Evolutionary conservation across 2,329 filamentous ascomycete genomes (phyloP), one percentile per base, ranked within the genome.

Genomic region (Talaromyces sp.): DNA sequence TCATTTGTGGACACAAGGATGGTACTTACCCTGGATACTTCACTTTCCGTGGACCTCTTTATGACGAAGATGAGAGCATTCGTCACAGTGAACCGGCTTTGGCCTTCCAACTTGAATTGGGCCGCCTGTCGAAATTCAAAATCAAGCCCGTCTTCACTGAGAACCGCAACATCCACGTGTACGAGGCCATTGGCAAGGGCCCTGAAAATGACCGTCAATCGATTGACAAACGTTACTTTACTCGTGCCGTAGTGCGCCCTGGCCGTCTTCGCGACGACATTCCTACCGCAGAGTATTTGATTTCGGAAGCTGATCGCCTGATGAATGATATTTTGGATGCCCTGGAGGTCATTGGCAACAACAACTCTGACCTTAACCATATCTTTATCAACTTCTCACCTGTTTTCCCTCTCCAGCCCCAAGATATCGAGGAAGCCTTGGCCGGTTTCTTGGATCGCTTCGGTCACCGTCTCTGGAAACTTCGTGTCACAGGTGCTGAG

Each of bases 311-410:
- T 43, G 93, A 99, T 72, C 89, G 95, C 65, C 84, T 98, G 69
- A 93, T 99, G 85, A 98, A 91, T 74, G 95, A 99, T 73, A 98
- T 99, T 71, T 86, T 98, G 57, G 95, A 99, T 73, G 95, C 95
- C 51, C 83, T 99, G 61, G 95, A 99, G 83, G 97, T 99, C 69
- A 96, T 97, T 72, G 95, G 95, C 73, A 97, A 96, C 84, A 98
- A 97, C 82, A 96, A 96, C 81, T 96, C 95, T 56, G 95, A 99
- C 82, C 84, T 99, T 73, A 99, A 99, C 83, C 95, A 99, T 81
- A 95, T 99, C 84, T 99, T 99, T 82, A 95, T 99, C 84, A 98
- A 99, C 85, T 99, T 99, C 81, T 95, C 91, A 0, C 91, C 93
- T 10, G 90, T 97, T 62, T 98, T 99, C 87, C 91, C 92, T 74